These are phyloP conservation scores for Wickerhamomyces sp. DNA, from an alignment of 1,139 yeast species.

Conservation along the genomic window DNA sequence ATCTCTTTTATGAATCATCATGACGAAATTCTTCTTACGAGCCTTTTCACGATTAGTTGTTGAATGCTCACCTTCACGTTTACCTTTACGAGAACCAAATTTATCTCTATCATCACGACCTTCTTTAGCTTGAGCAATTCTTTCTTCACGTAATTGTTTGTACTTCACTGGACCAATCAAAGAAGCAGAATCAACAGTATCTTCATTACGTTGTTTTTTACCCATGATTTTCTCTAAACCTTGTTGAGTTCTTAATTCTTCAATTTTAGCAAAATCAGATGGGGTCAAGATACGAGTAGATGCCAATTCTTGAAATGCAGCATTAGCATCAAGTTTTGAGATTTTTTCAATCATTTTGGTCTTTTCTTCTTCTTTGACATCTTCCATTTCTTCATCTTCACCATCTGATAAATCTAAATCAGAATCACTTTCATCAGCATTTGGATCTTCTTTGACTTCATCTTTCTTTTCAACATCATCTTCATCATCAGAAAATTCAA, in stretches of 20 bases:
- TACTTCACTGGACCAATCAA: slow-evolving; percentile 82
- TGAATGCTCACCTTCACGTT: slow-evolving; percentile 72
- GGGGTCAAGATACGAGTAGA: slow-evolving; percentile 83
- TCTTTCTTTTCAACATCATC: slow-evolving; percentile 28
- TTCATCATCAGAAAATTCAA: slow-evolving; percentile 42
- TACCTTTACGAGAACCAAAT: slow-evolving; percentile 84
- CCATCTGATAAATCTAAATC: slow-evolving; percentile 38
- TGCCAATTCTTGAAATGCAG: slow-evolving; percentile 60
- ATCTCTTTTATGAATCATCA: slow-evolving; percentile 93
- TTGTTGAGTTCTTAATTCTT: slow-evolving; percentile 78
- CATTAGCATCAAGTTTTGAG: slow-evolving; percentile 26
- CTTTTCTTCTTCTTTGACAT: slow-evolving; percentile 22
- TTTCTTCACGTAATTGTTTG: slow-evolving; percentile 85
- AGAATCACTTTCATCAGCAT: slow-evolving; percentile 34
- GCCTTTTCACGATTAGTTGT: slow-evolving; percentile 96
- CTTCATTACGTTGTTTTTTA: slow-evolving; percentile 53
- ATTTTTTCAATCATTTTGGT: slow-evolving; percentile 18
- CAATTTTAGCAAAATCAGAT: slow-evolving; percentile 93
- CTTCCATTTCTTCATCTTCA: slow-evolving; percentile 29
- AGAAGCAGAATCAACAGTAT: slow-evolving; percentile 71
- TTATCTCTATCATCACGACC: slow-evolving; percentile 92
- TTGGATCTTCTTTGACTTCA: slow-evolving; percentile 29
- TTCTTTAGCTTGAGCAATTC: slow-evolving; percentile 79
- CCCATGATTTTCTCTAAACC: slow-evolving; percentile 69
- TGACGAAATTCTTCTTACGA: slow-evolving; percentile 96